Percentiles rank a stretch among this genome's conserved stretches.
These are phyloP conservation scores for Pseudoperonospora humuli DNA, from an alignment of 352 stramenopile genomes.

Conservation along the genomic window DNA sequence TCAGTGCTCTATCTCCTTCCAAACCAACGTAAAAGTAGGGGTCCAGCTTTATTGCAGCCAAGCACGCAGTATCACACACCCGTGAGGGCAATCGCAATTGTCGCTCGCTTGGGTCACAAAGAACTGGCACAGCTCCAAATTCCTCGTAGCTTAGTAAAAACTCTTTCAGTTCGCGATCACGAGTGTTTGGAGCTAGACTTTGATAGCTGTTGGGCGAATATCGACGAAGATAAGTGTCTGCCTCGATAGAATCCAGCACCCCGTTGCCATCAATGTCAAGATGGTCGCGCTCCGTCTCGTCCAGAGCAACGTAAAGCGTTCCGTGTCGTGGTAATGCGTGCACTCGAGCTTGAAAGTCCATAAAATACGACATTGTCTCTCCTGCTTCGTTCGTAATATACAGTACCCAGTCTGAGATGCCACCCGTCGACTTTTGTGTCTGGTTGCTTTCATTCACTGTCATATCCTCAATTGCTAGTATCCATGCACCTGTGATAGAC, in stretches of 20 bases:
- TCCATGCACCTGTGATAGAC: constrained; percentile 53
- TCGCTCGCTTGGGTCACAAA: constrained; percentile 40
- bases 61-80: constrained; percentile 41
- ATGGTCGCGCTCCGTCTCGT: constrained; percentile 53
- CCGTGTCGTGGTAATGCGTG: constrained; percentile 65
- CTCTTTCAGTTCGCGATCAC: constrained; percentile 35
- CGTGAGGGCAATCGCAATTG: constrained; percentile 42
- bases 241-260: constrained; percentile 49
- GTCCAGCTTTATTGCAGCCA: constrained; percentile 36
- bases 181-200: constrained; percentile 26
- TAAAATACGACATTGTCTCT: constrained; percentile 43
- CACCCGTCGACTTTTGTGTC: constrained; percentile 20
- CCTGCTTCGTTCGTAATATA: constrained; percentile 56
- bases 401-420: constrained; percentile 67
- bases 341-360: constrained; percentile 56
- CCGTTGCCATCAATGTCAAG: constrained; percentile 54
- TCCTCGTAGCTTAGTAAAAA: constrained; percentile 42
- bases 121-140: constrained; percentile 39
- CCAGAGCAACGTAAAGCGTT: constrained; percentile 42
- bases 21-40: constrained; percentile 48
- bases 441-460: constrained; percentile 6
- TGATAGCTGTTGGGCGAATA: constrained; percentile 46
- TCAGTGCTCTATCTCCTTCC: constrained; percentile 39
- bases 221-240: constrained; percentile 36
- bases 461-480: constrained; percentile 40